Conservation (phyloP, 1,284 basidiomycete species). For the Pyrrhoderma lamaoense region DNA sequence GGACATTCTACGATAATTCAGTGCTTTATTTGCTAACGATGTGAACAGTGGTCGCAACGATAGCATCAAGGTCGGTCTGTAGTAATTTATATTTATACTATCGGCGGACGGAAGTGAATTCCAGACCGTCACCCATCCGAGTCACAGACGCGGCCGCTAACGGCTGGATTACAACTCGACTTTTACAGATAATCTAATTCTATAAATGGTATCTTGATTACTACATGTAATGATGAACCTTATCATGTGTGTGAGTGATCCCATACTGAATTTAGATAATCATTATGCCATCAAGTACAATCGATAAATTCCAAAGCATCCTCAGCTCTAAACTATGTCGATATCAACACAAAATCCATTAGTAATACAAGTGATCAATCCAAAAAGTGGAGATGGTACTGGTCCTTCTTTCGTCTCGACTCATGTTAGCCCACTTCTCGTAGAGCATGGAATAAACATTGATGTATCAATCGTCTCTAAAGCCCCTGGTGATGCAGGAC, state of each 20-base stretch:
- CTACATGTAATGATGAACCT: no score
- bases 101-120: background rate
- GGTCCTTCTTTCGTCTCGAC: slow-evolving; percentile 44
- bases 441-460: slow-evolving; percentile 30
- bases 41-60: no score
- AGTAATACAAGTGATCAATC: slow-evolving; percentile 29
- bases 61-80: no score
- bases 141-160: background rate
- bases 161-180: background rate
- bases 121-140: background rate
- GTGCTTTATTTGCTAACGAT: no score
- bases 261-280: no score
- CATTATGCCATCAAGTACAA: no score
- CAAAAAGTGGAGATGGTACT: slow-evolving; percentile 37
- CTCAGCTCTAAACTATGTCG: no score
- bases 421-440: slow-evolving; percentile 61
- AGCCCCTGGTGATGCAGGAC: slow-evolving; percentile 50
- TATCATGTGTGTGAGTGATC: no score
- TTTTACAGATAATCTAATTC: background rate
- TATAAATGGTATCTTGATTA: no score
- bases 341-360: no score
- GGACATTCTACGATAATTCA: slow-evolving; percentile 3
- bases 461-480: slow-evolving; percentile 45
- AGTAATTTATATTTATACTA: no score
- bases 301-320: no score